A percentile compares a stretch with the other conserved stretches of the same genome.
Conservation (phyloP, 257 asterid species). For the Plectranthus barbatus region DNA sequence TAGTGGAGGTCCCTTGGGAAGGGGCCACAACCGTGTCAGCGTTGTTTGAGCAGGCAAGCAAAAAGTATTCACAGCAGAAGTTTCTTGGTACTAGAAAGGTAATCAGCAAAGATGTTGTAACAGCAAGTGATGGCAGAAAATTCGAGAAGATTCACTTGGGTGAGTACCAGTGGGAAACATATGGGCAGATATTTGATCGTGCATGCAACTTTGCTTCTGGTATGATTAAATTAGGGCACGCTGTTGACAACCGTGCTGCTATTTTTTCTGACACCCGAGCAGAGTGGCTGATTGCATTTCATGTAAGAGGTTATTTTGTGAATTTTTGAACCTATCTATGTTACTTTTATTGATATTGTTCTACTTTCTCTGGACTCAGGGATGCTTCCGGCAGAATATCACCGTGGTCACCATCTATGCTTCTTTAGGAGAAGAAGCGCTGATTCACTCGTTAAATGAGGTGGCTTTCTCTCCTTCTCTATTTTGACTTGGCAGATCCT, state of each 20-base stretch:
- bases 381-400: slow-evolving; percentile 75
- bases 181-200: slow-evolving; percentile 49
- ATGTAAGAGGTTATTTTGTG: slow-evolving; percentile 31
- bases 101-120: slow-evolving; percentile 39
- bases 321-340: neutral
- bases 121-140: slow-evolving; percentile 71
- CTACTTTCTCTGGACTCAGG: slow-evolving; percentile 40
- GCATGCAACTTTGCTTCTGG: slow-evolving; percentile 81
- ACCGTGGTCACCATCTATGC: slow-evolving; percentile 87
- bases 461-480: slow-evolving; percentile 19
- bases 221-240: slow-evolving; percentile 68
- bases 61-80: slow-evolving; percentile 39
- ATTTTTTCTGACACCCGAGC: slow-evolving; percentile 77
- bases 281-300: slow-evolving; percentile 81
- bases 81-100: slow-evolving; percentile 71
- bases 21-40: slow-evolving; percentile 88
- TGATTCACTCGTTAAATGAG: slow-evolving; percentile 81
- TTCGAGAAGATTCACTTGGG: slow-evolving; percentile 90
- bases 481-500: neutral
- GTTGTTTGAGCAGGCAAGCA: slow-evolving; percentile 77
- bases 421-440: slow-evolving; percentile 85
- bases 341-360: neutral
- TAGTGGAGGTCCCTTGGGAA: slow-evolving; percentile 92
- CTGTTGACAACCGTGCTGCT: slow-evolving; percentile 73
- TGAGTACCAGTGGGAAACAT: slow-evolving; percentile 79